Conservation (phyloP, 2,329 filamentous ascomycete genomes). For the Venturiaceae sp. region DNA sequence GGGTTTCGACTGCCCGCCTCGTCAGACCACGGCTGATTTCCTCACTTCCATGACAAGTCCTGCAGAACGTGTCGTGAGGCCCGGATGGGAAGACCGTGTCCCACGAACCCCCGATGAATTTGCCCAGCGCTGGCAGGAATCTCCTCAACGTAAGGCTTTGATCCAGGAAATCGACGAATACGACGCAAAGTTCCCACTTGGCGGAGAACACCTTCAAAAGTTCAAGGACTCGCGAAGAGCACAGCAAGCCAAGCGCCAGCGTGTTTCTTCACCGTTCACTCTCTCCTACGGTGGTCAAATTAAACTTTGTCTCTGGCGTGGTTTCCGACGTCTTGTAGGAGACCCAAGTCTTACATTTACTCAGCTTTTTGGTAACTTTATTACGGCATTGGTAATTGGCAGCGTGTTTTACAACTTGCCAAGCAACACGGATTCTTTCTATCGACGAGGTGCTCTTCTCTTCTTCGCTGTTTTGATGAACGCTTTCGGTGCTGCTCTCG, state of each 20-base stretch:
- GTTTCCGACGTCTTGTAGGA: slow-evolving; percentile 64
- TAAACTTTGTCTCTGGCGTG: slow-evolving; percentile 68
- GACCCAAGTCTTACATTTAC: slow-evolving; percentile 68
- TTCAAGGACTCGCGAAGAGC: slow-evolving; percentile 36
- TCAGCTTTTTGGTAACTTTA: slow-evolving; percentile 59
- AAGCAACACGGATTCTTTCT: slow-evolving; percentile 61
- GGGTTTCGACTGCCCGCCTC: slow-evolving; percentile 60
- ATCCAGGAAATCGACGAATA: slow-evolving; percentile 35
- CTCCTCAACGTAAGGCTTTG: slow-evolving; percentile 35
- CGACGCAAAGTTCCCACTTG: slow-evolving; percentile 33
- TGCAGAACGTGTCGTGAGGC: slow-evolving; percentile 34
- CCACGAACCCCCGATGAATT: slow-evolving; percentile 42
- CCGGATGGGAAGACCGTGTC: slow-evolving; percentile 34
- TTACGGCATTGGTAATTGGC: slow-evolving; percentile 68
- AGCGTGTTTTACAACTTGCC: slow-evolving; percentile 74
- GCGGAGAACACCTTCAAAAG: slow-evolving; percentile 32
- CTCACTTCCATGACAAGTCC: slow-evolving; percentile 60
- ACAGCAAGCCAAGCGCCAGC: slow-evolving; percentile 38
- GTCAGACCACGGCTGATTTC: slow-evolving; percentile 68
- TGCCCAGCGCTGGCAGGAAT: slow-evolving; percentile 44
- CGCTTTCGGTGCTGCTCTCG: slow-evolving; percentile 69
- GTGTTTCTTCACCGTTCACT: slow-evolving; percentile 70
- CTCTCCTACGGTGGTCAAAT: slow-evolving; percentile 70
- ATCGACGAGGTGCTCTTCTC: slow-evolving; percentile 65
- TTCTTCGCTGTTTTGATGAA: slow-evolving; percentile 88